Evolutionary conservation across 2,329 filamentous ascomycete genomes (phyloP).

Genomic region (Beauveria bassiana): DNA sequence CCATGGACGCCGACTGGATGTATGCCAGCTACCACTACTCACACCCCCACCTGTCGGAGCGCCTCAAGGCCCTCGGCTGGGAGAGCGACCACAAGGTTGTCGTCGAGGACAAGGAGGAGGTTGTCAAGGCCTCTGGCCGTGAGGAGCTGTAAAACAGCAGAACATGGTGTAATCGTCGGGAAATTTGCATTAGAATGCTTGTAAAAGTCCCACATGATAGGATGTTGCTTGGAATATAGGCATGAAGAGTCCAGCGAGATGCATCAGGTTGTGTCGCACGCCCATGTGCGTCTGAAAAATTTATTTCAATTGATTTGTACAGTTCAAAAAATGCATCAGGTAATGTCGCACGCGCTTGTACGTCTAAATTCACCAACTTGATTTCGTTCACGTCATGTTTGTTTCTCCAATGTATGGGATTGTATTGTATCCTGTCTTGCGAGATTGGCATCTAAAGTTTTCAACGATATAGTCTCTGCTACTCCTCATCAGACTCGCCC

Average conservation of each 20-base stretch:
- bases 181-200: not conserved
- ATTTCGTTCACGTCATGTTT: not conserved
- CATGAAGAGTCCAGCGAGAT: not conserved
- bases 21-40: conserved; percentile 99
- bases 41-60: conserved; percentile 90
- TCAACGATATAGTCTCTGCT: conserved; percentile 15
- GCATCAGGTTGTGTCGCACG: not conserved
- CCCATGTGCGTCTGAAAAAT: too few relatives aligned
- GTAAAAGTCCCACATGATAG: not conserved
- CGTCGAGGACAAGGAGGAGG: conserved; percentile 34
- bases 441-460: not conserved
- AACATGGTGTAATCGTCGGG: not conserved
- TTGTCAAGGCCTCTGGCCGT: conserved; percentile 64
- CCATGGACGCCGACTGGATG: conserved; percentile 98
- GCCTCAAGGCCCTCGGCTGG: conserved; percentile 87
- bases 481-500: conserved; percentile 24
- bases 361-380: not conserved
- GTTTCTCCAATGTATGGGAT: not conserved
- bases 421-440: not conserved
- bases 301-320: too few relatives aligned
- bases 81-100: conserved; percentile 46
- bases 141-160: conserved; percentile 53
- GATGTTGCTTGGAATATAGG: not conserved
- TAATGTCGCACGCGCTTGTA: not conserved
- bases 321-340: too few relatives aligned